phyloP scores from a whole-genome alignment of 2,329 filamentous ascomycete genomes.

The Hymenoscyphus repandus region DNA sequence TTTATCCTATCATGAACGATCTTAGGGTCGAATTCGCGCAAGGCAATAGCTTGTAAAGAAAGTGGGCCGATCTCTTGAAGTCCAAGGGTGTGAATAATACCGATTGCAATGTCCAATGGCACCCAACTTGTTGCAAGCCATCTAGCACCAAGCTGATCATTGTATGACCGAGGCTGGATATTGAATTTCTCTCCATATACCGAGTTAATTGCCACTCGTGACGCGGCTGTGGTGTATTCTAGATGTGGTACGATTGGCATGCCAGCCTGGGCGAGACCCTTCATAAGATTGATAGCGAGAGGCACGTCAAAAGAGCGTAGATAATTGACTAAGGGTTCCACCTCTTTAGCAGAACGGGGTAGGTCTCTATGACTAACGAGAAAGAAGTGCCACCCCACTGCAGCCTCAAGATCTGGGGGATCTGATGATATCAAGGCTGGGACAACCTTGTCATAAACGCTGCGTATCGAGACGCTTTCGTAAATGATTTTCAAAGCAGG shows the following conservation, averaged over 20 bases:
- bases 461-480: conserved; percentile 31
- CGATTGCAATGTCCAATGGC: conserved; percentile 66
- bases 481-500: conserved; percentile 39
- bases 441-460: conserved; percentile 40
- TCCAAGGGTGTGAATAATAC: conserved; percentile 64
- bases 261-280: conserved; percentile 23
- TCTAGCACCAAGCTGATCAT: conserved; percentile 68
- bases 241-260: conserved; percentile 17
- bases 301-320: conserved; percentile 30
- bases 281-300: conserved; percentile 21
- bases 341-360: conserved; percentile 33
- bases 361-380: conserved; percentile 37
- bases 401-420: conserved; percentile 31
- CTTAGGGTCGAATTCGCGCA: conserved; percentile 53
- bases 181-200: conserved; percentile 27
- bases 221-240: conserved; percentile 15
- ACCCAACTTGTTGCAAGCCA: conserved; percentile 77
- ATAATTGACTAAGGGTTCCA: conserved; percentile 37
- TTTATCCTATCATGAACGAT: conserved; percentile 55
- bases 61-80: conserved; percentile 68
- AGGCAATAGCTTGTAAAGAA: conserved; percentile 71
- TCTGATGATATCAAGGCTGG: conserved; percentile 34
- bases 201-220: conserved; percentile 31
- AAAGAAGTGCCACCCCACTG: conserved; percentile 42
- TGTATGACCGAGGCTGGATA: conserved; percentile 43